phyloP scores from a whole-genome alignment of 2,329 filamentous ascomycete species.

The Botrytis medusae region DNA sequence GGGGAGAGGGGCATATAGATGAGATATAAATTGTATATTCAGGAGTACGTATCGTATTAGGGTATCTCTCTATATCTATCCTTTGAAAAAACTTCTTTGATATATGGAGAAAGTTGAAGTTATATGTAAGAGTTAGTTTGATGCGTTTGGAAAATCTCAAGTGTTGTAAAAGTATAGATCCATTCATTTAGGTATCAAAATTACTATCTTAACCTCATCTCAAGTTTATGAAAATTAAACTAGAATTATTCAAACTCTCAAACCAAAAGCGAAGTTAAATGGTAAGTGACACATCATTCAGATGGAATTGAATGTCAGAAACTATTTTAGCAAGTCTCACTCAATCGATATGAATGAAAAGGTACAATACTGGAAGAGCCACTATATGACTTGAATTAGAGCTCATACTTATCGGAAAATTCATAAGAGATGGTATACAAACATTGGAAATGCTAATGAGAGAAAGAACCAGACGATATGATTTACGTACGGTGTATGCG shows the following conservation, averaged over 20 bases:
- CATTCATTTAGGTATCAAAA: accelerated
- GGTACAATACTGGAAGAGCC: background rate
- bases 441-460: background rate
- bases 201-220: background rate
- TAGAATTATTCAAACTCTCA: background rate
- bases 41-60: background rate
- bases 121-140: background rate
- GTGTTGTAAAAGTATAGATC: background rate
- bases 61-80: background rate
- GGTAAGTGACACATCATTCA: background rate
- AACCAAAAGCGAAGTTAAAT: background rate
- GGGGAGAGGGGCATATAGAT: background rate
- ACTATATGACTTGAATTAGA: too few relatives aligned
- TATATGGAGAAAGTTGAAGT: background rate
- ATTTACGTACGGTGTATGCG: background rate
- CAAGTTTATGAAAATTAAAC: background rate
- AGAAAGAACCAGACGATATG: background rate
- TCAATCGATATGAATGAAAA: too few relatives aligned
- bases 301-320: background rate
- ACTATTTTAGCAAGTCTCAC: background rate
- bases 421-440: background rate
- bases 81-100: accelerated
- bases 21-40: background rate
- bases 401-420: too few relatives aligned
- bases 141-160: background rate